These are phyloP conservation scores for Roridomyces roridus DNA, from an alignment of 768 basidiomycete species.

Conservation along the genomic window DNA sequence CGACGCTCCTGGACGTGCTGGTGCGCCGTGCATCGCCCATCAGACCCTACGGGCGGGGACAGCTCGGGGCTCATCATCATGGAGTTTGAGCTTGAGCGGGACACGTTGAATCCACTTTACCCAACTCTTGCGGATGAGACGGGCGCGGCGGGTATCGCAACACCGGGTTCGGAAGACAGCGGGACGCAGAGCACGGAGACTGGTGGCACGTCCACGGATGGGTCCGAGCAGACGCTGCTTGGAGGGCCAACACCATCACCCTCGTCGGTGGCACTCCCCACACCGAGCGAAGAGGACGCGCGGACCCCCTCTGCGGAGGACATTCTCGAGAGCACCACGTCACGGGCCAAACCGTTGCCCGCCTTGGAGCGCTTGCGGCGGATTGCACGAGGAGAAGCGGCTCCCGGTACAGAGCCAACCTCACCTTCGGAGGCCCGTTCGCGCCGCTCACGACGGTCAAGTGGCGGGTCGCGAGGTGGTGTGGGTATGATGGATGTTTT, in stretches of 20 bases:
- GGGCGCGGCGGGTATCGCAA: background rate
- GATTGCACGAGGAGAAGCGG: constrained; percentile 36
- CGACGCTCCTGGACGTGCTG: constrained; percentile 70
- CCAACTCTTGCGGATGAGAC: constrained; percentile 18
- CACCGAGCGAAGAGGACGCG: too few species aligned
- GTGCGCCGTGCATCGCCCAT: constrained; percentile 68
- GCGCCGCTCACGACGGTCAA: constrained; percentile 25
- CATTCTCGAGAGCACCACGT: constrained; percentile 76
- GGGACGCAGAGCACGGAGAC: constrained; percentile 10
- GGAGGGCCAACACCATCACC: too few species aligned
- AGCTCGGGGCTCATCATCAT: constrained; percentile 58
- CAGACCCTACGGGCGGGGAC: constrained; percentile 21
- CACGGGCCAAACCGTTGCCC: constrained; percentile 67
- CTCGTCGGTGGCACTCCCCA: too few species aligned
- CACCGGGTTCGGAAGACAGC: constrained; percentile 7
- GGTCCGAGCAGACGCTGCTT: constrained; percentile 28
- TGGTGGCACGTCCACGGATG: constrained; percentile 21
- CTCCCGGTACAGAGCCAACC: constrained; percentile 4
- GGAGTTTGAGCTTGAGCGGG: constrained; percentile 82
- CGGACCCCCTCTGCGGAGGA: constrained; percentile 48
- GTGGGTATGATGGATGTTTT: constrained; percentile 83
- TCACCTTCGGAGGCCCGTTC: constrained; percentile 12
- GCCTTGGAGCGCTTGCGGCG: constrained; percentile 73
- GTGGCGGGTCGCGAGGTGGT: constrained; percentile 29
- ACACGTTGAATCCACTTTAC: constrained; percentile 73